A percentile compares a stretch with the other conserved stretches of the same genome.
phyloP scores from a whole-genome alignment of 2,329 filamentous ascomycete genomes.

The Phialophora verrucosa region DNA sequence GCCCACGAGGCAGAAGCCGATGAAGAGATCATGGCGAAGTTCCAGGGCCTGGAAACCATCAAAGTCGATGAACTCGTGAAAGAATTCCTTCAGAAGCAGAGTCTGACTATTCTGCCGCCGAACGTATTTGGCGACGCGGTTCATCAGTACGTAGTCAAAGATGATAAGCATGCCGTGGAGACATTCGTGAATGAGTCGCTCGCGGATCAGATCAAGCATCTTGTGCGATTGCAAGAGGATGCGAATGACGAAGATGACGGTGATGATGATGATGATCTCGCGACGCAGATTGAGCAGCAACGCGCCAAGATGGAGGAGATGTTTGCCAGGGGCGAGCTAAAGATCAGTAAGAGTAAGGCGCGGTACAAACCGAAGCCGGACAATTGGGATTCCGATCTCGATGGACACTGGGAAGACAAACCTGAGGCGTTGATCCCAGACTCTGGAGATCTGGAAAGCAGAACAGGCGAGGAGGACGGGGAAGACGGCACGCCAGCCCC shows the following conservation, averaged over 20 bases:
- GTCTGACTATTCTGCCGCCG: slow-evolving; percentile 88
- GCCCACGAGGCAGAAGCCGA: slow-evolving; percentile 67
- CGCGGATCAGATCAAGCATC: slow-evolving; percentile 70
- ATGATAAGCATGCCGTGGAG: slow-evolving; percentile 91
- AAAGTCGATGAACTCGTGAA: slow-evolving; percentile 88
- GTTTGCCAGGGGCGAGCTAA: slow-evolving; percentile 69
- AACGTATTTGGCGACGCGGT: slow-evolving; percentile 93
- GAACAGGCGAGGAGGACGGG: slow-evolving; percentile 48
- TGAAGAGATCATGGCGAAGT: slow-evolving; percentile 63
- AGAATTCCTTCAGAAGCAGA: slow-evolving; percentile 85
- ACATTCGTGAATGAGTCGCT: slow-evolving; percentile 76
- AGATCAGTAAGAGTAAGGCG: slow-evolving; percentile 57
- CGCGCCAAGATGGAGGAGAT: slow-evolving; percentile 71
- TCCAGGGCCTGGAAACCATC: slow-evolving; percentile 72
- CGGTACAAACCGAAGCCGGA: slow-evolving; percentile 76
- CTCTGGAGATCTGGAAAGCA: slow-evolving; percentile 48
- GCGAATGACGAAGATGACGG: slow-evolving; percentile 66
- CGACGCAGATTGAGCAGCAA: slow-evolving; percentile 74
- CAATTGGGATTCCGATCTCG: slow-evolving; percentile 86
- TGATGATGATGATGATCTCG: slow-evolving; percentile 73
- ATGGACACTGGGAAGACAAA: slow-evolving; percentile 84
- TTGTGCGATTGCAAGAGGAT: slow-evolving; percentile 70
- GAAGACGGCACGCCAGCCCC: slow-evolving; percentile 53
- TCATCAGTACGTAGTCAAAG: slow-evolving; percentile 89
- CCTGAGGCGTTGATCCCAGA: slow-evolving; percentile 67